Evolutionary conservation across 352 stramenopile genomes (phyloP), one percentile per base, ranked within the genome.

Genomic region (Phytophthora lateralis): DNA sequence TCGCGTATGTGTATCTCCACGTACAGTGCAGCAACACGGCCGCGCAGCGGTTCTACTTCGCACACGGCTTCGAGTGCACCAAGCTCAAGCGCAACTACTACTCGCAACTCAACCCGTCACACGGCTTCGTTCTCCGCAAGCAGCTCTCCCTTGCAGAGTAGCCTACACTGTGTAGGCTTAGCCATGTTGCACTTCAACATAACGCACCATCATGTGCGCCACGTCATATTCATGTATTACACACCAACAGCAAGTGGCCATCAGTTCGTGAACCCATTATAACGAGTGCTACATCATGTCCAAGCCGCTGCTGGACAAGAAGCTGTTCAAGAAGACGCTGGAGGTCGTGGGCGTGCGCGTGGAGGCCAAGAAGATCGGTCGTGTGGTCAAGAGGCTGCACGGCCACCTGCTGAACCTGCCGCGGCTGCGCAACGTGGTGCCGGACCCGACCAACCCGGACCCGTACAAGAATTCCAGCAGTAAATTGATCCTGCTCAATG

Each of bases 41-140:
- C 45, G 96, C 94, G 3, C 90, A 97, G 18, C 66, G 77, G 5
- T 98, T 98, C 78, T 98, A 98, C 63, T 67, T 55, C 0, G 52
- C 73, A 21, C 82, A 85, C 53, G 91, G 85, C 20, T 98, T 98
- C 71, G 64, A 88, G 55, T 80, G 95, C 46, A 80, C 70, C 6
- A 84, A 96, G 64, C 82, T 89, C 34, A 85, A 98, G 34, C 75
- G 90, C 63, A 93, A 97, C 53, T 98, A 98, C 67, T 98, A 98
- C 69, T 89, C 93, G 55, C 76, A 92, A 50, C 95, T 98, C 63
- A 76, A 97, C 59, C 93, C 94, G 9, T 91, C 94, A 2, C 80
- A 98, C 76, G 98, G 93, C 70, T 97, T 93, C 72, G 59, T 98
- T 7, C 80, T 98, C 18, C 80, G 74, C n/a, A 97, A 96, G 49